Conservation (phyloP, 306 rosid species). For the Prosopis cineraria region DNA sequence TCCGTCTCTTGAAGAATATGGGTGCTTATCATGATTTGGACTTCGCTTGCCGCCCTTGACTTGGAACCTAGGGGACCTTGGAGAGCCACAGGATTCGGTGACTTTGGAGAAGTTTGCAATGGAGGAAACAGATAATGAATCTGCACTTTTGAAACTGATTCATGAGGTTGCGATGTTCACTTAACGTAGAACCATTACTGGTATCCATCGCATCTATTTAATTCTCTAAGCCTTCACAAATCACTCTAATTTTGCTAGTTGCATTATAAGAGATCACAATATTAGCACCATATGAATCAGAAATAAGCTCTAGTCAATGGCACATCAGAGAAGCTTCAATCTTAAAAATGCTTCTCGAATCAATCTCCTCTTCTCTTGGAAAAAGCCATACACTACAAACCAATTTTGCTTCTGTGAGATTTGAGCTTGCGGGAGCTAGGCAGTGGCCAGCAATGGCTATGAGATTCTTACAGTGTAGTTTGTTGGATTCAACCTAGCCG, state of each 20-base stretch:
- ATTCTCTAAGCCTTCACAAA: constrained; percentile 23
- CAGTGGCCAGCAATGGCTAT: constrained; percentile 1
- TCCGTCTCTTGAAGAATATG: constrained; percentile 51
- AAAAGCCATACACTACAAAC: neutral
- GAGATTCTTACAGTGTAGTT: neutral
- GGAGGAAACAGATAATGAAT: constrained; percentile 54
- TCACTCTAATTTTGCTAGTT: constrained; percentile 20
- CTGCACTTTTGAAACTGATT: constrained; percentile 49
- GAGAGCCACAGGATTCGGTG: constrained; percentile 23
- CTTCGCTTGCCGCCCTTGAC: constrained; percentile 41
- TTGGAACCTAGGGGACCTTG: constrained; percentile 46
- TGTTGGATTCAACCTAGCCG: neutral
- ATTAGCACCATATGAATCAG: constrained; percentile 4
- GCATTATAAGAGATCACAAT: constrained; percentile 22
- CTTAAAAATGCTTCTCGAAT: constrained; percentile 17
- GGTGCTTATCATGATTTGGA: constrained; percentile 37
- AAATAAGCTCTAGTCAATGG: neutral
- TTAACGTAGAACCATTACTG: constrained; percentile 48
- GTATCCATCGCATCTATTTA: constrained; percentile 51
- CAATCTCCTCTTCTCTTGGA: constrained; percentile 19
- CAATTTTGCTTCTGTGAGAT: constrained; percentile 24
- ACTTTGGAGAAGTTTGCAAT: constrained; percentile 46
- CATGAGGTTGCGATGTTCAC: constrained; percentile 51
- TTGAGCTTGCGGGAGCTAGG: neutral
- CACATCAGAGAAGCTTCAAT: constrained; percentile 23